These are phyloP conservation scores for Purshia tridentata DNA, from an alignment of 306 rosid genomes.

Conservation along the genomic window DNA sequence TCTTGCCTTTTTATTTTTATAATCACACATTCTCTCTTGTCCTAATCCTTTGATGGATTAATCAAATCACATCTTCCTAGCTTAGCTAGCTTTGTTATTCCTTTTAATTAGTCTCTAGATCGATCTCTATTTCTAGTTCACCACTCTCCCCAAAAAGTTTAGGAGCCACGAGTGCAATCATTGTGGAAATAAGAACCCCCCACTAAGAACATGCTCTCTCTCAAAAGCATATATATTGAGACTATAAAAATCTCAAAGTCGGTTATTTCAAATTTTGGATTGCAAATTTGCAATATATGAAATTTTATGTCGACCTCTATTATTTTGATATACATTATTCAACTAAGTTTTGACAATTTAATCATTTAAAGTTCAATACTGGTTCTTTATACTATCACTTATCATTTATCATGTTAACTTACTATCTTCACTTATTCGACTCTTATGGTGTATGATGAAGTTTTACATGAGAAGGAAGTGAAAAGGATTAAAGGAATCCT, in stretches of 20 bases:
- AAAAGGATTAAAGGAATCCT: no score
- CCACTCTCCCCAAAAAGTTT: constrained; percentile 44
- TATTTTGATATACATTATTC: background rate
- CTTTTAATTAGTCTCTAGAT: constrained; percentile 26
- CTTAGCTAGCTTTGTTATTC: constrained; percentile 26
- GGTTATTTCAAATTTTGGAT: no score
- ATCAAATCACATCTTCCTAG: constrained; percentile 37
- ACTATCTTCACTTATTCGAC: no score
- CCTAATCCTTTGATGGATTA: constrained; percentile 37
- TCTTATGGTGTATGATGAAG: no score
- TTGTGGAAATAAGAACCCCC: constrained; percentile 63
- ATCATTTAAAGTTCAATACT: no score
- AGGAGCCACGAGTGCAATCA: constrained; percentile 87
- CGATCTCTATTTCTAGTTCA: constrained; percentile 28
- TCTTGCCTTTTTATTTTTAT: constrained; percentile 30
- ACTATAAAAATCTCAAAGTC: no score
- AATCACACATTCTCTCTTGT: constrained; percentile 31
- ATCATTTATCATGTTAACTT: no score
- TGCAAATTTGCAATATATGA: no score
- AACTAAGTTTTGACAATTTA: background rate
- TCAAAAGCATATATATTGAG: background rate
- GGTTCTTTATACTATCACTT: no score
- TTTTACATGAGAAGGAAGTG: no score
- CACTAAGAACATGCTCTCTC: constrained; percentile 43
- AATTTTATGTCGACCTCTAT: no score